Conservation (phyloP, 257 asterid species). For the Anisodus tanguticus region DNA sequence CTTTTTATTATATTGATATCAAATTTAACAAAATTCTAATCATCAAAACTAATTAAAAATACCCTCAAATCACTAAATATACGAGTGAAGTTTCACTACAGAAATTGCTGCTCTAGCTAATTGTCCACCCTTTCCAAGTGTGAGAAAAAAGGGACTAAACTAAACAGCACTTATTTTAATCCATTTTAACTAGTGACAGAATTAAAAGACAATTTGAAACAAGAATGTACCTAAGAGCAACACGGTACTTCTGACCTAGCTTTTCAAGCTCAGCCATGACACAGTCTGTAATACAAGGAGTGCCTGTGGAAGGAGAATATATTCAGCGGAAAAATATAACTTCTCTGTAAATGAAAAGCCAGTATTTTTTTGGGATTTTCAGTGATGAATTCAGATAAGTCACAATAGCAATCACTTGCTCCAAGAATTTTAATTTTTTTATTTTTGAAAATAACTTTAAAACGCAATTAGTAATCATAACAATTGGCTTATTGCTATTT, state of each 20-base stretch:
- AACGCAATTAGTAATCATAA: not conserved
- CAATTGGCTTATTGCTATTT: not conserved
- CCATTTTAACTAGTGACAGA: not conserved
- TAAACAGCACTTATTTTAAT: not conserved
- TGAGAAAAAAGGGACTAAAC: not conserved
- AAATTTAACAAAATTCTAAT: not conserved
- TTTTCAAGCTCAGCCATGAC: slow-evolving; percentile 99
- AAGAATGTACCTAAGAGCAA: slow-evolving; percentile 77
- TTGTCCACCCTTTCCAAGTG: not conserved
- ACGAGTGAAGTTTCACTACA: not conserved
- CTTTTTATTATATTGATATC: not conserved
- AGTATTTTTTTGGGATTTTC: not conserved
- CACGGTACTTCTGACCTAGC: slow-evolving; percentile 89
- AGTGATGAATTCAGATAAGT: not conserved
- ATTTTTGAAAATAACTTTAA: no score
- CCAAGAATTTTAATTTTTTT: not conserved
- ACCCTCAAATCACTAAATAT: not conserved
- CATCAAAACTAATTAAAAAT: not conserved
- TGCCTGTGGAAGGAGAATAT: slow-evolving; percentile 53
- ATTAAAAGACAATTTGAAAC: not conserved
- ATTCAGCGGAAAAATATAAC: not conserved
- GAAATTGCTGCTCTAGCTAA: not conserved
- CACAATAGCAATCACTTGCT: not conserved
- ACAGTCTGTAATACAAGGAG: slow-evolving; percentile 98
- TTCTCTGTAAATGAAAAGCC: not conserved